Evolutionary conservation across 768 basidiomycete genomes (phyloP), one percentile per base, ranked within the genome.

Genomic region (Tricholoma matsutake): DNA sequence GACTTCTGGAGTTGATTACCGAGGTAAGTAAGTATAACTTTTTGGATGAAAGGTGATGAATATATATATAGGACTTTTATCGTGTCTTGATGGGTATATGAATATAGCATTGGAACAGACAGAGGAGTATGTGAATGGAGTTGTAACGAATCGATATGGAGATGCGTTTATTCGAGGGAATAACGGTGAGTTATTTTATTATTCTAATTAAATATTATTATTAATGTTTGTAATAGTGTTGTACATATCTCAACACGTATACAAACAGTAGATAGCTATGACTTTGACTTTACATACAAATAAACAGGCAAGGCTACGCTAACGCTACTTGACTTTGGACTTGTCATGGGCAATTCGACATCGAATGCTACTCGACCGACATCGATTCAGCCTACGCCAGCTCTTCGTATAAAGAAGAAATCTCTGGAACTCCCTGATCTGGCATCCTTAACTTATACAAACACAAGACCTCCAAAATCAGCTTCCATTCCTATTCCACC

Each of bases 41-140:
- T n/a, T n/a, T n/a, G n/a, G n/a, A n/a, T n/a, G n/a, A n/a, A n/a
- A n/a, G n/a, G n/a, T n/a, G n/a, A n/a, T n/a, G n/a, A n/a, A n/a
- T n/a, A n/a, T n/a, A n/a, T n/a, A 35, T 34, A 5, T 61, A 98
- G 96, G 96, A 18, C 82, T 95, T 3, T 77, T 99, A 13, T 96
- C 94, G 3, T 98, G 97, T 69, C 82, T 98, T 22, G 97, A 98
- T 74, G 96, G 96, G 0, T 98, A 97, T 75, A 98, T 99, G 97
- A 98, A 98, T 76, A 96, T 98, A 54, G 97, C 94, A 13, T 77
- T 98, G 35, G 97, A 99, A 75, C 92, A 97, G 73, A 97, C 96
- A 3, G 94, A 97, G 75, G 97, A 99, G 75, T 87, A 95, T 73
- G 92, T 96, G 9, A 88, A 91, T 63, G 95, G 95, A 3, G 68